Evolutionary conservation across 83 land plant genomes (phyloP).

Genomic region (Diphasiastrum complanatum): DNA sequence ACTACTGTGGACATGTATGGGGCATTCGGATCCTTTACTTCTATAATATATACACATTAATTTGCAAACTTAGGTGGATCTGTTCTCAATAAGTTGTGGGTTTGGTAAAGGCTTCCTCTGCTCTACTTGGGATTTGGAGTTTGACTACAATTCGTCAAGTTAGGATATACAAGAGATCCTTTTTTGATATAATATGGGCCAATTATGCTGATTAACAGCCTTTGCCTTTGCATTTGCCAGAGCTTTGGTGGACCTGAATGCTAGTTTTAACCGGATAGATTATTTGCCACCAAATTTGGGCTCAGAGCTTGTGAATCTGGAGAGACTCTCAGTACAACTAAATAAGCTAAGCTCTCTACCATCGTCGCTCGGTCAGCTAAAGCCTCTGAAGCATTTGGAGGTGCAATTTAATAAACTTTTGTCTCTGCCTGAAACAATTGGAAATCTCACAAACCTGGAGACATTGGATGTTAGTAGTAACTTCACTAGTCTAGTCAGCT

Average conservation of each 20-base stretch:
- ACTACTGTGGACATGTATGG: no score
- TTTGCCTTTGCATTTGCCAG: no score
- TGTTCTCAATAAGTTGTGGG: no score
- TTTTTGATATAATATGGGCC: no score
- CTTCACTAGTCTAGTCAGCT: conserved; percentile 5
- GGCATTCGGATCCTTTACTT: no score
- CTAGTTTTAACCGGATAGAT: conserved; percentile 4
- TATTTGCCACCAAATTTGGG: not conserved
- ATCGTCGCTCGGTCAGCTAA: not conserved
- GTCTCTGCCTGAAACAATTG: not conserved
- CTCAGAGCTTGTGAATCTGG: conserved; percentile 7
- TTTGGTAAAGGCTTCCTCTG: no score
- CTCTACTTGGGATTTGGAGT: no score
- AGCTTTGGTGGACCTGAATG: conserved; percentile 3
- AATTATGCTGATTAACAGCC: no score
- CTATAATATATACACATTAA: no score
- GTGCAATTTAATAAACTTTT: conserved; percentile 1
- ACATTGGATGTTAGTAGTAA: not conserved
- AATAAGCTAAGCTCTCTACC: conserved; percentile 3
- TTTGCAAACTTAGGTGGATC: no score
- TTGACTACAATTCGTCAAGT: no score
- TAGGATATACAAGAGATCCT: no score
- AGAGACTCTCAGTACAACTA: conserved; percentile 1
- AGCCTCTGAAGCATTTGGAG: not conserved
- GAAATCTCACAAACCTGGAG: conserved; percentile 3